Percentiles rank a stretch among this genome's conserved stretches.
These are phyloP conservation scores for Asterella californica DNA, from an alignment of 225 moss, liverwort and hornwort species.

Conservation along the genomic window DNA sequence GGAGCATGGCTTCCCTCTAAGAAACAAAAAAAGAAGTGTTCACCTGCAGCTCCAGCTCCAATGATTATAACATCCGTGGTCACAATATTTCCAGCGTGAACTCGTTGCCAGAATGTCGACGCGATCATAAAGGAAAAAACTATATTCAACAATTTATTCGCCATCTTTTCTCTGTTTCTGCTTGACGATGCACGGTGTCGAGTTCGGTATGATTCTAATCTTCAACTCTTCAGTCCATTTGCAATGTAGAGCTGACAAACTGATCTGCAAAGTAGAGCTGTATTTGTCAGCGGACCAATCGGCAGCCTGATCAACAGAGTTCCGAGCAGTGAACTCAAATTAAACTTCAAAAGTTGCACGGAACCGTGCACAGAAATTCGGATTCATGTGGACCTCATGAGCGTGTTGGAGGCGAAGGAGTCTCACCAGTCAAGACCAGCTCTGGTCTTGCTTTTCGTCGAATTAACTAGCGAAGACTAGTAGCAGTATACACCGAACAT, in stretches of 20 bases:
- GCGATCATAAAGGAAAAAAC: background rate
- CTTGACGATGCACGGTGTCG: background rate
- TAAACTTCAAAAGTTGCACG: background rate
- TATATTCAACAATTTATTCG: too few relatives aligned
- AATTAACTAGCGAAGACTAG: background rate
- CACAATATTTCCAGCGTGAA: background rate
- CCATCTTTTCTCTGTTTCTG: background rate
- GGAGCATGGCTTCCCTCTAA: background rate
- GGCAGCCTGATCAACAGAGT: background rate
- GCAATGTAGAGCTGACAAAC: background rate
- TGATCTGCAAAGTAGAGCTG: background rate
- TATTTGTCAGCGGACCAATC: background rate
- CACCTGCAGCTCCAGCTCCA: slow-evolving; percentile 24
- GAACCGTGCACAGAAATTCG: background rate
- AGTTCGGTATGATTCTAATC: background rate
- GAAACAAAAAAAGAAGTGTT: background rate
- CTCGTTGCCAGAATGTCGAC: background rate
- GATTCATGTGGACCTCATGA: background rate
- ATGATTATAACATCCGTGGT: slow-evolving; percentile 20
- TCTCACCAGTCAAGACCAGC: background rate
- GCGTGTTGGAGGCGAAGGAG: background rate
- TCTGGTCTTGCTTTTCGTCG: background rate
- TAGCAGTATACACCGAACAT: background rate
- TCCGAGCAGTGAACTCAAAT: background rate
- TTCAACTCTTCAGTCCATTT: background rate